These are phyloP conservation scores for Starmerella lactis-condensi DNA, from an alignment of 805 yeast genomes.

Conservation along the genomic window DNA sequence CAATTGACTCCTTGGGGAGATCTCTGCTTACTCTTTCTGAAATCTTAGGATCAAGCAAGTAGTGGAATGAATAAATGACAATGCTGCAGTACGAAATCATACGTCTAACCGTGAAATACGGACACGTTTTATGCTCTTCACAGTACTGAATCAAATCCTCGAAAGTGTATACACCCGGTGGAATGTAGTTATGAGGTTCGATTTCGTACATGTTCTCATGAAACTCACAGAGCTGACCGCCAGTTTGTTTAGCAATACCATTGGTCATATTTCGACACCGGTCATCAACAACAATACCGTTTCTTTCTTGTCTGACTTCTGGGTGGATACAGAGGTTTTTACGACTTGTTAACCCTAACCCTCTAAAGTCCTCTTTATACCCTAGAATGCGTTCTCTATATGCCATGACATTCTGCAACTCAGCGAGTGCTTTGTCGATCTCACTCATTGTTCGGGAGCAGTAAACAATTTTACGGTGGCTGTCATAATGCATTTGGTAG, in stretches of 20 bases:
- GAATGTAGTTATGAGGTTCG: constrained; percentile 77
- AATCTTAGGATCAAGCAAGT: constrained; percentile 87
- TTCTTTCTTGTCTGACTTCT: constrained; percentile 64
- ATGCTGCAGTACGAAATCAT: constrained; percentile 86
- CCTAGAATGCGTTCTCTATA: constrained; percentile 72
- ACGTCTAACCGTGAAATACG: constrained; percentile 92
- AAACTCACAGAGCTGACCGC: constrained; percentile 55
- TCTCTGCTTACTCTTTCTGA: constrained; percentile 89
- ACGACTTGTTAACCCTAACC: constrained; percentile 83
- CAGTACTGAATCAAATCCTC: constrained; percentile 67
- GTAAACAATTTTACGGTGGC: constrained; percentile 80
- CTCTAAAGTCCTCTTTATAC: constrained; percentile 74
- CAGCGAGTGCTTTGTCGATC: constrained; percentile 90
- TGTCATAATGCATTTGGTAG: constrained; percentile 84
- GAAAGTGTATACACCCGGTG: constrained; percentile 87
- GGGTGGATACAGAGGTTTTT: constrained; percentile 90
- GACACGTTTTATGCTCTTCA: constrained; percentile 66
- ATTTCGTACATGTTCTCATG: constrained; percentile 77
- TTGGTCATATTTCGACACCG: constrained; percentile 87
- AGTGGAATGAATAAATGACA: constrained; percentile 90
- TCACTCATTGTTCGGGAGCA: constrained; percentile 99
- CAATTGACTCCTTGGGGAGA: constrained; percentile 76
- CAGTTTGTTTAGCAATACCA: constrained; percentile 58
- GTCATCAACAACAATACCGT: constrained; percentile 88
- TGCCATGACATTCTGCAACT: constrained; percentile 72